Conservation (phyloP, 1,139 yeast species). For the Debaryomycetaceae sp. region DNA sequence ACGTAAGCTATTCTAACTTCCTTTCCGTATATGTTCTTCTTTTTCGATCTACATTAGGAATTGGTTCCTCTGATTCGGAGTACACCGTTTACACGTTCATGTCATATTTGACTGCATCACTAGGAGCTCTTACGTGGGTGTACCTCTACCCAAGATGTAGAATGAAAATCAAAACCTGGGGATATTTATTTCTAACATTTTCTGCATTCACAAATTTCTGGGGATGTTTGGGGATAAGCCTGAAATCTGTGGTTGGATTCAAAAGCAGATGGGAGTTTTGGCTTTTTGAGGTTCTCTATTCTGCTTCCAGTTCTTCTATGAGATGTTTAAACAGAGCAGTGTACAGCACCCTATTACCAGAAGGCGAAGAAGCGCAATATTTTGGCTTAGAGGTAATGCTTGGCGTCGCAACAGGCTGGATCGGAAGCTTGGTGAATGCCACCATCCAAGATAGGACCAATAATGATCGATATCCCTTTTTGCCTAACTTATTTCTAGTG, state of each 20-base stretch:
- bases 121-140: constrained; percentile 43
- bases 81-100: constrained; percentile 40
- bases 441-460: constrained; percentile 39
- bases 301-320: constrained; percentile 33
- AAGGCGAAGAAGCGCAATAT: constrained; percentile 43
- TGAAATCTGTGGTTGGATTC: constrained; percentile 29
- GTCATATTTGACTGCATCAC: constrained; percentile 31
- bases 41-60: constrained; percentile 41
- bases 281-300: constrained; percentile 38
- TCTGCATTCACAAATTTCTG: constrained; percentile 37
- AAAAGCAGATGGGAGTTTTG: constrained; percentile 45
- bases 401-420: constrained; percentile 46
- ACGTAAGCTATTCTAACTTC: constrained; percentile 35
- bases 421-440: constrained; percentile 39
- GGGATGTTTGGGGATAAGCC: constrained; percentile 40
- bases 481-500: constrained; percentile 35
- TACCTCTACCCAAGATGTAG: constrained; percentile 23
- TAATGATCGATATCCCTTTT: constrained; percentile 36
- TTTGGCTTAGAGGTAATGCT: constrained; percentile 43
- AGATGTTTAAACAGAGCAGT: constrained; percentile 37
- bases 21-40: constrained; percentile 34
- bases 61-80: constrained; percentile 38
- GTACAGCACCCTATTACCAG: constrained; percentile 39
- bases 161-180: constrained; percentile 32
- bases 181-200: constrained; percentile 27